phyloP scores from a whole-genome alignment of 2,329 filamentous ascomycete genomes.

The Cladosporium sp. region DNA sequence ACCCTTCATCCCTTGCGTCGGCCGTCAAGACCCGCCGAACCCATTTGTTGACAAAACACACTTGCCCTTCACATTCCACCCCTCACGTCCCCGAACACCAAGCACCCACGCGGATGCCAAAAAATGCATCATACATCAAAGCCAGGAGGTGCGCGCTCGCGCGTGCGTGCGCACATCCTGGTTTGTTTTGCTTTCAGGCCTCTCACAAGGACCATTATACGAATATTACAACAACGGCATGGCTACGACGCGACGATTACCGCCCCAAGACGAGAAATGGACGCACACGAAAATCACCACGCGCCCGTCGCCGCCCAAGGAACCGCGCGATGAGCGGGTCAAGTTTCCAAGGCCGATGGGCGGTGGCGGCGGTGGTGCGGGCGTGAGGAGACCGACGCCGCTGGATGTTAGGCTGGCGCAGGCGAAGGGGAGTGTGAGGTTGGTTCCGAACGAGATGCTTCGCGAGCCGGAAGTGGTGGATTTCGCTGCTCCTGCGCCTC shows the following conservation, averaged over 20 bases:
- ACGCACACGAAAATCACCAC: slow-evolving; percentile 14
- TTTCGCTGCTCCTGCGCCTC: slow-evolving; percentile 10
- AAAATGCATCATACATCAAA: too few species aligned
- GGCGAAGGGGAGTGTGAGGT: background rate
- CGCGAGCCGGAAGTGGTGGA: slow-evolving; percentile 24
- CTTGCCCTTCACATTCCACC: slow-evolving; percentile 1
- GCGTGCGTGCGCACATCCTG: too few species aligned
- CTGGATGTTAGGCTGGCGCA: background rate
- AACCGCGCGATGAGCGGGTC: slow-evolving; percentile 15
- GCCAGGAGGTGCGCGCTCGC: too few species aligned
- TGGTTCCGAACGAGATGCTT: slow-evolving; percentile 7
- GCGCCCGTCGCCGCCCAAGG: background rate
- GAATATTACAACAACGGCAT: slow-evolving; percentile 10
- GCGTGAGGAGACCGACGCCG: background rate
- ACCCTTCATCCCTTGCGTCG: background rate
- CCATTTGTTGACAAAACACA: slow-evolving; percentile 4
- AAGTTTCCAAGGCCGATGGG: slow-evolving; percentile 8
- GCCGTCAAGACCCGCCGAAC: background rate
- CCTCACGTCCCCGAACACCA: background rate
- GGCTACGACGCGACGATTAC: slow-evolving; percentile 11
- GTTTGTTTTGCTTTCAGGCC: too few species aligned
- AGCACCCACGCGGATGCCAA: too few species aligned
- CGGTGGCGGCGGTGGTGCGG: background rate
- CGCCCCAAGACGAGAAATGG: slow-evolving; percentile 14
- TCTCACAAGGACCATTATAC: too few species aligned